Evolutionary conservation across 768 basidiomycete genomes (phyloP).

Genomic region (Erythrobasidium yunnanense): DNA sequence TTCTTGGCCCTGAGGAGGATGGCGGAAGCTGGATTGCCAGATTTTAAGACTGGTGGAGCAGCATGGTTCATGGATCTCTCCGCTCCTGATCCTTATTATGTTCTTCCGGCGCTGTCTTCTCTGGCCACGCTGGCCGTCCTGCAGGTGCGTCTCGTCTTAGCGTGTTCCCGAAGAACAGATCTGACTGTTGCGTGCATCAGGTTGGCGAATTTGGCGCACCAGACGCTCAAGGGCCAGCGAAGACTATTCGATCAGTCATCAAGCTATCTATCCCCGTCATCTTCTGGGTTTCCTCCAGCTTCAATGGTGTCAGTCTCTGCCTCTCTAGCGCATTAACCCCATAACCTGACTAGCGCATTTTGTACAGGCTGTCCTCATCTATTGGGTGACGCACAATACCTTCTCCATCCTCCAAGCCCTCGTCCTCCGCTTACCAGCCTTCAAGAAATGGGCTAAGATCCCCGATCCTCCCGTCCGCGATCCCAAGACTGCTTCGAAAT

Average conservation of each 20-base stretch:
- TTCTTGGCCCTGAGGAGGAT: constrained; percentile 72
- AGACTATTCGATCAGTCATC: constrained; percentile 1
- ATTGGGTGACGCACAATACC: constrained; percentile 50
- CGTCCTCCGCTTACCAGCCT: constrained; percentile 45
- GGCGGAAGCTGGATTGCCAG: constrained; percentile 59
- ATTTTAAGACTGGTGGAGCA: constrained; percentile 66
- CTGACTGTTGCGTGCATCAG: too few relatives aligned
- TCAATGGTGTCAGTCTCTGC: neutral
- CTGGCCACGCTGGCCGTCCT: constrained; percentile 60
- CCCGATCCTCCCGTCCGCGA: constrained; percentile 28
- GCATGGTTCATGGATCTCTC: constrained; percentile 67
- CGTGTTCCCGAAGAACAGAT: too few relatives aligned
- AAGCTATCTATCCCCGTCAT: constrained; percentile 21
- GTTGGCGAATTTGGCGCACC: constrained; percentile 39
- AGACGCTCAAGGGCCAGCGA: neutral
- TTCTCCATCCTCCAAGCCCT: constrained; percentile 50
- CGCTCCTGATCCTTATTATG: constrained; percentile 59
- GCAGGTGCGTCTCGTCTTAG: constrained; percentile 52
- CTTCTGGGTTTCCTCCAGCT: neutral
- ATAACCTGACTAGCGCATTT: neutral
- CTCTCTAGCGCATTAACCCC: neutral
- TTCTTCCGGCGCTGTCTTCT: constrained; percentile 56
- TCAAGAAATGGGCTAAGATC: constrained; percentile 43
- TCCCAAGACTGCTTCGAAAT: neutral
- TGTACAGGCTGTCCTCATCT: constrained; percentile 51